These are phyloP conservation scores for Fusarium albidum DNA, from an alignment of 2,329 filamentous ascomycete species.

Conservation along the genomic window DNA sequence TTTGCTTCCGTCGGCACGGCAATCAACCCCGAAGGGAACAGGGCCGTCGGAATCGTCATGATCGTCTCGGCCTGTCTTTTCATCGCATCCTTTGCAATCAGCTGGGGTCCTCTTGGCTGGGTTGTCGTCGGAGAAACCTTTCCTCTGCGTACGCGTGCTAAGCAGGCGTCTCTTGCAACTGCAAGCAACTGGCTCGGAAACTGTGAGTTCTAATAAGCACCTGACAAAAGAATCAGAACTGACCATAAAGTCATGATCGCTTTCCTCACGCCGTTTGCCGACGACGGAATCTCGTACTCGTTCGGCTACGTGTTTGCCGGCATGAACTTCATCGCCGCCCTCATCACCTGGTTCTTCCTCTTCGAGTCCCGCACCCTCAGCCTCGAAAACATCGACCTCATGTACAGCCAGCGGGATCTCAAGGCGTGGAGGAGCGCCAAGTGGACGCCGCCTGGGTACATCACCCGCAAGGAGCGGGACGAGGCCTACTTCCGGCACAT, in stretches of 20 bases:
- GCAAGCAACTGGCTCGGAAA: slow-evolving; percentile 66
- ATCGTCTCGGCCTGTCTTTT: slow-evolving; percentile 77
- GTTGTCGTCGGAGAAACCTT: slow-evolving; percentile 72
- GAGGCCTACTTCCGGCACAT: slow-evolving; percentile 32
- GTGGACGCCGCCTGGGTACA: slow-evolving; percentile 56
- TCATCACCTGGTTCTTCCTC: slow-evolving; percentile 73
- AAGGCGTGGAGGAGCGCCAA: slow-evolving; percentile 66
- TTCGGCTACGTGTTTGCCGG: slow-evolving; percentile 72
- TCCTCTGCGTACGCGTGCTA: slow-evolving; percentile 61
- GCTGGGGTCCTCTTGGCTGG: slow-evolving; percentile 75
- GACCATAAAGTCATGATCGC: slow-evolving; percentile 61
- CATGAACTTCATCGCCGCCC: slow-evolving; percentile 64
- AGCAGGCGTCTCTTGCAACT: slow-evolving; percentile 61
- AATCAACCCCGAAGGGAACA: slow-evolving; percentile 51
- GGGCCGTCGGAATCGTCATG: slow-evolving; percentile 68
- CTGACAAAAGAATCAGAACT: not conserved
- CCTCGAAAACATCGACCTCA: slow-evolving; percentile 73
- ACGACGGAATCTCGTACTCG: slow-evolving; percentile 64
- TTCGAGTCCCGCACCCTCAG: slow-evolving; percentile 70
- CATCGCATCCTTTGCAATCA: slow-evolving; percentile 73
- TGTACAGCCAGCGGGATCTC: slow-evolving; percentile 67
- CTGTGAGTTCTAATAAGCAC: slow-evolving; percentile 47
- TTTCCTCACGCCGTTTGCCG: slow-evolving; percentile 74
- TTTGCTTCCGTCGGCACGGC: slow-evolving; percentile 66
- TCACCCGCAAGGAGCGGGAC: slow-evolving; percentile 47